Evolutionary conservation across 257 asterid genomes (phyloP).

Genomic region (Eucommia ulmoides): DNA sequence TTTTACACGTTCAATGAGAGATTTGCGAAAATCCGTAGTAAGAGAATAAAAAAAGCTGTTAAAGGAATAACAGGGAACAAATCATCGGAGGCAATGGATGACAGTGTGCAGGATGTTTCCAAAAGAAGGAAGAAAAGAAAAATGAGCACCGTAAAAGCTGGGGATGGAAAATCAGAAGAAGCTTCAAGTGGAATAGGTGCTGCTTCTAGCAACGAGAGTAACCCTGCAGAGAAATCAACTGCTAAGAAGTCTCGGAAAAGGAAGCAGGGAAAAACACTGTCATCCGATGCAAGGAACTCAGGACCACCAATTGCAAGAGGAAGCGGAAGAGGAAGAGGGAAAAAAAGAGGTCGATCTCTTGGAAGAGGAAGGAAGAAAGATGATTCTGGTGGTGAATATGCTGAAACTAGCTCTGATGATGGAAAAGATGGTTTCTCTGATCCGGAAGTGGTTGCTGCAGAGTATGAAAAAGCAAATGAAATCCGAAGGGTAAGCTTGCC

Average conservation of each 20-base stretch:
- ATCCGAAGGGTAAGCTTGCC: slow-evolving; percentile 52
- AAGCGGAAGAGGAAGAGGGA: slow-evolving; percentile 14
- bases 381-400: slow-evolving; percentile 14
- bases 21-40: slow-evolving; percentile 91
- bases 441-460: slow-evolving; percentile 20
- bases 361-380: slow-evolving; percentile 31
- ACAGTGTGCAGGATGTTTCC: slow-evolving; percentile 22
- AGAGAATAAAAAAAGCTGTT: slow-evolving; percentile 81
- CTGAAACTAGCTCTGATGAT: slow-evolving; percentile 24
- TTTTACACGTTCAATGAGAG: slow-evolving; percentile 88
- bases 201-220: slow-evolving; percentile 15
- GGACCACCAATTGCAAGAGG: slow-evolving; percentile 15
- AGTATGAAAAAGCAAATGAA: slow-evolving; percentile 28
- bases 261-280: slow-evolving; percentile 14
- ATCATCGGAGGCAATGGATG: slow-evolving; percentile 39
- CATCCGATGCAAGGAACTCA: slow-evolving; percentile 6
- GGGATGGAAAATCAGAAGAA: slow-evolving; percentile 17
- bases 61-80: slow-evolving; percentile 55
- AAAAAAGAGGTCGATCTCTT: slow-evolving; percentile 17
- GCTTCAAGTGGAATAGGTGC: slow-evolving; percentile 16
- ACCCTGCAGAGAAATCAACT: slow-evolving; percentile 13
- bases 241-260: slow-evolving; percentile 29
- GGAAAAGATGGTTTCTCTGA: slow-evolving; percentile 19
- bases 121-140: slow-evolving; percentile 39
- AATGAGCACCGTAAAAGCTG: slow-evolving; percentile 20